A percentile compares a stretch with the other conserved stretches of the same genome.
These are phyloP conservation scores for Marchantia polymorpha DNA, from an alignment of 225 moss, liverwort and hornwort genomes.

Conservation along the genomic window DNA sequence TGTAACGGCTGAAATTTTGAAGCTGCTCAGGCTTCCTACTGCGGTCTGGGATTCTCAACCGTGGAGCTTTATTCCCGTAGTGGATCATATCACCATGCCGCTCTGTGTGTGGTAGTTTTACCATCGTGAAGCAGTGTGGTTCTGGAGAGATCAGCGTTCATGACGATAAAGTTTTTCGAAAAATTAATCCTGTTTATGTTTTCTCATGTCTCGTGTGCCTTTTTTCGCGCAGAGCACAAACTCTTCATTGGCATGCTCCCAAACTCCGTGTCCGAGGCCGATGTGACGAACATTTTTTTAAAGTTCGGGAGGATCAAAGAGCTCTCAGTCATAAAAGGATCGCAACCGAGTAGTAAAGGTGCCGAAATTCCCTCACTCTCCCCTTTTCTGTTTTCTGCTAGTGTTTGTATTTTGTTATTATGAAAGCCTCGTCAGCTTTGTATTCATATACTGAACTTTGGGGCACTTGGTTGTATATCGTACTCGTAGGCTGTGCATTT, in stretches of 20 bases:
- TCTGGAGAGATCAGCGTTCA: not conserved
- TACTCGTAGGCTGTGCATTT: slow-evolving; percentile 82
- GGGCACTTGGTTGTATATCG: not conserved
- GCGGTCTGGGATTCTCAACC: no score
- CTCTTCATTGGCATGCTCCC: slow-evolving; percentile 94
- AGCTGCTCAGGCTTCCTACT: no score
- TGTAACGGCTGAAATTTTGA: no score
- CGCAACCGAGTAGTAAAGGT: slow-evolving; percentile 94
- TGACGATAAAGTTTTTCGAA: no score
- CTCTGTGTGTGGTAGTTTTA: not conserved
- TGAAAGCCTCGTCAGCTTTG: not conserved
- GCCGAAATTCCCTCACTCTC: not conserved
- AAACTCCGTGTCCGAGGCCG: slow-evolving; percentile 75
- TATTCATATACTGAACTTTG: slow-evolving; percentile 8
- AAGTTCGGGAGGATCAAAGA: slow-evolving; percentile 70
- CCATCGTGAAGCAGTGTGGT: not conserved
- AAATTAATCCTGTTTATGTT: not conserved
- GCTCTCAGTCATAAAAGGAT: slow-evolving; percentile 87
- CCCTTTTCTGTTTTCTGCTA: not conserved
- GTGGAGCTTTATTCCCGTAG: no score
- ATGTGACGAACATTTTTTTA: slow-evolving; percentile 70
- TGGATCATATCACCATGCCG: no score
- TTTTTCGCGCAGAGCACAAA: slow-evolving; percentile 68
- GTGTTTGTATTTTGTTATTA: not conserved
- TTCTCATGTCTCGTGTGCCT: not conserved